Conservation (phyloP, 108 stramenopile genomes). For the Stephanodiscus triporus region DNA sequence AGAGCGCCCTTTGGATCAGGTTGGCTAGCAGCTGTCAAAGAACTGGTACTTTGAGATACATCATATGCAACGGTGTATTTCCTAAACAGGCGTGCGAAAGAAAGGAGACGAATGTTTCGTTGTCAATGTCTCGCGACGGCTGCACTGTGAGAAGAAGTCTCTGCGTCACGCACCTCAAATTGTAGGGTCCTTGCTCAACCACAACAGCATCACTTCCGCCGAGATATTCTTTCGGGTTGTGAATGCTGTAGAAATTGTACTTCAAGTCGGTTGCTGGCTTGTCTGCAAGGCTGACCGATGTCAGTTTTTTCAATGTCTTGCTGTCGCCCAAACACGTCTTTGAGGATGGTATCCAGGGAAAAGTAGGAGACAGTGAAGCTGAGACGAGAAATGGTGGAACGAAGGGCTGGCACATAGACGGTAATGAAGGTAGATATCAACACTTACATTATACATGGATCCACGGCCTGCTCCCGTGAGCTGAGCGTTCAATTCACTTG, state of each 20-base stretch:
- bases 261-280: conserved; percentile 42
- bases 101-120: neutral
- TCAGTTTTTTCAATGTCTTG: conserved; percentile 43
- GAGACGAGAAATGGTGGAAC: neutral
- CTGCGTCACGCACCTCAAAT: conserved; percentile 22
- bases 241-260: conserved; percentile 53
- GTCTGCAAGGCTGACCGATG: conserved; percentile 48
- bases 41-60: conserved; percentile 37
- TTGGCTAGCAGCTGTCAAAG: conserved; percentile 27
- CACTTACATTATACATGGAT: conserved; percentile 57
- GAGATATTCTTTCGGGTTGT: conserved; percentile 57
- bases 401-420: neutral
- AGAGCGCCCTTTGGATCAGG: conserved; percentile 47
- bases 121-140: neutral
- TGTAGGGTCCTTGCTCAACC: conserved; percentile 56
- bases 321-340: conserved; percentile 45
- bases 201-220: conserved; percentile 48
- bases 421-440: neutral
- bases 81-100: conserved; percentile 4
- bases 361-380: neutral
- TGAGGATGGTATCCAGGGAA: neutral
- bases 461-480: conserved; percentile 39
- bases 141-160: neutral
- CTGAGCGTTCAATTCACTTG: conserved; percentile 6
- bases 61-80: conserved; percentile 50